Conservation (phyloP, 768 basidiomycete species). For the Astraeus odoratus region DNA sequence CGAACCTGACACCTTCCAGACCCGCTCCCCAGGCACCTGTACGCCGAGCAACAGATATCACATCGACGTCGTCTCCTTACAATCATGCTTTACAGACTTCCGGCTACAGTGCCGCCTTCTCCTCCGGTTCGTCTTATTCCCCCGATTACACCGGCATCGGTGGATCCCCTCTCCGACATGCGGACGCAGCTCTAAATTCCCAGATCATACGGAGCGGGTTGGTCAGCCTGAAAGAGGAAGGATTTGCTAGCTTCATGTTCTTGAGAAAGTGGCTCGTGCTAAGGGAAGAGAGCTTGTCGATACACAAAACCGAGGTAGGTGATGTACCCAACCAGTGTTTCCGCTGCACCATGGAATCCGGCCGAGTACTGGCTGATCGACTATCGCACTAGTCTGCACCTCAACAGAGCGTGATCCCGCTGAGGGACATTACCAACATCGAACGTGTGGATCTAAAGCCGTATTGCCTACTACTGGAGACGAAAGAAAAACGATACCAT, state of each 20-base stretch:
- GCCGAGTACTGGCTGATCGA: constrained; percentile 3
- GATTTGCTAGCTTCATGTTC: constrained; percentile 88
- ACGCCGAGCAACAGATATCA: constrained; percentile 37
- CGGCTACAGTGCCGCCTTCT: constrained; percentile 56
- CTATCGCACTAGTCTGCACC: constrained; percentile 37
- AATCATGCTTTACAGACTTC: constrained; percentile 41
- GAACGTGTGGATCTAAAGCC: constrained; percentile 93
- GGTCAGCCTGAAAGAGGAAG: constrained; percentile 90
- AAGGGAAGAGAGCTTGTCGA: constrained; percentile 66
- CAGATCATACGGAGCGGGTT: constrained; percentile 62
- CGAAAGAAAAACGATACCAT: constrained; percentile 75
- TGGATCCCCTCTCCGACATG: constrained; percentile 60
- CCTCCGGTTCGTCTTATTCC: constrained; percentile 53
- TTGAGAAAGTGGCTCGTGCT: constrained; percentile 86
- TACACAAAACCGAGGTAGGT: constrained; percentile 91
- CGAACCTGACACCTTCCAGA: constrained; percentile 68
- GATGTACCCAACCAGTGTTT: neutral
- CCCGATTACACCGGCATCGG: constrained; percentile 76
- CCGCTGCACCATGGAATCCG: neutral
- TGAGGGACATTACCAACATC: constrained; percentile 78
- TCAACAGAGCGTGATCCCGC: constrained; percentile 52
- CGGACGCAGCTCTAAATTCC: constrained; percentile 26
- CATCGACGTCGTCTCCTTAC: constrained; percentile 23
- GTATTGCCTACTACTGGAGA: constrained; percentile 85
- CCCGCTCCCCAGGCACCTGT: constrained; percentile 70